Evolutionary conservation across 164 flowering plant species (phyloP).

Genomic region (Macadamia tetraphylla): DNA sequence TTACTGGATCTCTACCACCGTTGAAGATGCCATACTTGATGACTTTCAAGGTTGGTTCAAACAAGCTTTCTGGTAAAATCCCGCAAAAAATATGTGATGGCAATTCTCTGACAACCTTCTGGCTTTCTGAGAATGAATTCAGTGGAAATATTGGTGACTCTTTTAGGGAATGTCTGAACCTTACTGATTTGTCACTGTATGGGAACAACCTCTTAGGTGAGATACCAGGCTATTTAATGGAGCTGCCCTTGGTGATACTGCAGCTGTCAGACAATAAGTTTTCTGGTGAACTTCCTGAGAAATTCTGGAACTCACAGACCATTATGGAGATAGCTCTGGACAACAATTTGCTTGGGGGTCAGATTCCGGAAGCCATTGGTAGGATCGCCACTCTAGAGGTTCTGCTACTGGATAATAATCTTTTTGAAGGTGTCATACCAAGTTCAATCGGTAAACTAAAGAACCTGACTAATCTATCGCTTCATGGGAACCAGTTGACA

Average conservation of each 20-base stretch:
- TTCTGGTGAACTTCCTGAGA: conserved; percentile 46
- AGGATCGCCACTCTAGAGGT: conserved; percentile 26
- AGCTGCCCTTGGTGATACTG: conserved; percentile 39
- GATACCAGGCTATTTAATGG: conserved; percentile 49
- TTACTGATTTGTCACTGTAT: conserved; percentile 39
- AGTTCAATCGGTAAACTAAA: conserved; percentile 38
- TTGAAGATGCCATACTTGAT: conserved; percentile 32
- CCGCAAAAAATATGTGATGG: conserved; percentile 41
- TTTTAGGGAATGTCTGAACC: conserved; percentile 38
- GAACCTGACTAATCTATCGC: conserved; percentile 55
- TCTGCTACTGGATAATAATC: conserved; percentile 47
- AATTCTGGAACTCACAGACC: conserved; percentile 51
- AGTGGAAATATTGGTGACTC: conserved; percentile 35
- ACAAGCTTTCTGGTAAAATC: conserved; percentile 51
- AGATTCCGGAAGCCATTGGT: conserved; percentile 30
- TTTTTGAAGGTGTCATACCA: conserved; percentile 49
- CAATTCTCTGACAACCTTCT: conserved; percentile 23
- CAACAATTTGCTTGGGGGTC: conserved; percentile 42
- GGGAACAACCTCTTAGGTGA: conserved; percentile 46
- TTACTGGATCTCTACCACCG: conserved; percentile 43
- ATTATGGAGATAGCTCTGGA: conserved; percentile 44
- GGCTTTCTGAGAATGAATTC: conserved; percentile 40
- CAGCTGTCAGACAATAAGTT: conserved; percentile 49
- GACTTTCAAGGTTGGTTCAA: conserved; percentile 33
- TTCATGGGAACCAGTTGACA: conserved; percentile 43